Evolutionary conservation across 139 green algal genomes (phyloP), one percentile per base, ranked within the genome.

Genomic region (Picochlorum costavermella): DNA sequence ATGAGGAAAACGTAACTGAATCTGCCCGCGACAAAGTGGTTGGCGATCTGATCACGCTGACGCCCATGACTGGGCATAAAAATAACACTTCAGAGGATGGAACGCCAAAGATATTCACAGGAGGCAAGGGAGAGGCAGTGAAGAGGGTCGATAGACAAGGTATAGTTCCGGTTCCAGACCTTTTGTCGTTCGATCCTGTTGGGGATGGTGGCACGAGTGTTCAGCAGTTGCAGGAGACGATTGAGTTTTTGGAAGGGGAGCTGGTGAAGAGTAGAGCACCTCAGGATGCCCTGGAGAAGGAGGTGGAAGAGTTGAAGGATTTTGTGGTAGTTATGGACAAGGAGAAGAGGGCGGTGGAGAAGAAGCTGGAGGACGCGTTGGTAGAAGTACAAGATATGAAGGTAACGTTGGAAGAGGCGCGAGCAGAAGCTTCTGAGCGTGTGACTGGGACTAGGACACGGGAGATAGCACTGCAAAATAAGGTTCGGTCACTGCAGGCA

Each of bases 201-300:
- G 46, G n/a, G 46, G n/a, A 53, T 20, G n/a, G 12, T 53, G 12
- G 6, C 14, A 23, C 1, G 1, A 11, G n/a, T 53, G 12, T 23
- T 53, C 17, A 53, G 12, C 17, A 53, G 14, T 53, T 53, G 46
- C 5, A 53, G 14, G 46, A 53, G 16, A 53, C 16, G 46, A 53
- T 53, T 14, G 46, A 53, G 46, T 53, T 53, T 14, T 23, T 53
- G n/a, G 46, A 53, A 23, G 17, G n/a, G n/a, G 46, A 53, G n/a
- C 20, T 53, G n/a, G 46, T 53, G 46, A 23, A 53, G 16, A 53
- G n/a, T 53, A 53, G 12, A 14, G 17, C 12, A 53, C 16, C n/a
- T 13, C 17, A 20, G 4, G 11, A 23, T 53, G 46, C 46, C 12
- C 20, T 53, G 46, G 46, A 53, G 46, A 53, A 53, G 46, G 46